These are phyloP conservation scores for Rhododendron ferrugineum DNA, from an alignment of 148 eudicot genomes.

Conservation along the genomic window DNA sequence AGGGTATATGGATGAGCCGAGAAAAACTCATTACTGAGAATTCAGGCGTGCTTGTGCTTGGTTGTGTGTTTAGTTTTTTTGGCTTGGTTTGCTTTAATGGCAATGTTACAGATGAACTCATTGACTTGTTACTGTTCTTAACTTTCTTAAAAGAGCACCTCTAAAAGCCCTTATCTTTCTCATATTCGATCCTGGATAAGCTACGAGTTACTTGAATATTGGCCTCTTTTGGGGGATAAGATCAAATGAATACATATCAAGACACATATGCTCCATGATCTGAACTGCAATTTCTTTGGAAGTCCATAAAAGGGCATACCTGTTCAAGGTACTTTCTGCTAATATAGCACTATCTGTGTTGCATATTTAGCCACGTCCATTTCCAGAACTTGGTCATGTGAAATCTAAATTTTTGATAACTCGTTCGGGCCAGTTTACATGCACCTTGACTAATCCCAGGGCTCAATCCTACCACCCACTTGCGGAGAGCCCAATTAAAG, in stretches of 20 bases:
- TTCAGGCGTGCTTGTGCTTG: background rate
- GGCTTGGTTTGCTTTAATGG: background rate
- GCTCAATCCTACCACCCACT: background rate
- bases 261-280: background rate
- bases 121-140: too few species aligned
- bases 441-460: background rate
- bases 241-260: background rate
- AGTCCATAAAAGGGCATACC: background rate
- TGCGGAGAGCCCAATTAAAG: background rate
- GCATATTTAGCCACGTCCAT: background rate
- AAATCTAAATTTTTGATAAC: background rate
- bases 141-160: background rate
- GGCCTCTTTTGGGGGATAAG: background rate
- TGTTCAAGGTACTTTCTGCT: background rate
- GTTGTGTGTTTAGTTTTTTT: background rate
- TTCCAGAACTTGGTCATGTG: background rate
- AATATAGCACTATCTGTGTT: background rate
- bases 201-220: background rate
- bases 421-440: background rate
- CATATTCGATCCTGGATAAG: background rate
- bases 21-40: background rate
- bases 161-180: background rate
- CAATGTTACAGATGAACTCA: too few species aligned
- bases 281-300: background rate
- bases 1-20: background rate